phyloP scores from a whole-genome alignment of 805 yeast genomes.

The Kuraishia hungarica region DNA sequence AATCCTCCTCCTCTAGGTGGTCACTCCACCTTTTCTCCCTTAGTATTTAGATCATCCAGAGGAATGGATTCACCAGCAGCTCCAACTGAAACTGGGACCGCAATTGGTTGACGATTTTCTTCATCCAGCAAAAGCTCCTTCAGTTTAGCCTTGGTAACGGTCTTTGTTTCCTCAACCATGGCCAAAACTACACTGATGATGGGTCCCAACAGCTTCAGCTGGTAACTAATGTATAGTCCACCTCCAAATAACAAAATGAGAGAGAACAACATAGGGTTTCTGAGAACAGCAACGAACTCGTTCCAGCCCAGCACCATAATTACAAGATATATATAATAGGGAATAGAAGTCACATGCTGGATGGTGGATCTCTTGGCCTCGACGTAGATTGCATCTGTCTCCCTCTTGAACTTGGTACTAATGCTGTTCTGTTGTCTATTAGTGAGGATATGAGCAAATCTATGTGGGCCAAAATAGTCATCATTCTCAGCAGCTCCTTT shows the following conservation, averaged over 20 bases:
- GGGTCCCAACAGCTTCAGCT: conserved; percentile 70
- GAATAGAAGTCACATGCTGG: conserved; percentile 71
- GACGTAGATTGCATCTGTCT: conserved; percentile 69
- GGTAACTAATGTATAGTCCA: conserved; percentile 58
- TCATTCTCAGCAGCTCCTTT: conserved; percentile 18
- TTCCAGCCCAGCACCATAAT: conserved; percentile 87
- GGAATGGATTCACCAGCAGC: conserved; percentile 1
- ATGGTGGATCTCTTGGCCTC: conserved; percentile 87
- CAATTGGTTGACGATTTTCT: not conserved
- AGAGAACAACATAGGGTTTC: conserved; percentile 78
- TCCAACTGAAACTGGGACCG: not conserved
- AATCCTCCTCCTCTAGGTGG: not conserved
- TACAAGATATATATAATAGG: conserved; percentile 70
- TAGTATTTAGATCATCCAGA: conserved; percentile 3
- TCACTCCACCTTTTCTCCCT: conserved; percentile 3
- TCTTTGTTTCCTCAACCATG: conserved; percentile 46
- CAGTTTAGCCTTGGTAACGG: conserved; percentile 50
- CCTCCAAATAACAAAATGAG: conserved; percentile 50
- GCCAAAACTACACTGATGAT: conserved; percentile 51
- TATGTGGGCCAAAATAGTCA: conserved; percentile 17
- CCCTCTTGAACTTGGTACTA: conserved; percentile 54
- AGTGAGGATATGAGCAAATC: conserved; percentile 50
- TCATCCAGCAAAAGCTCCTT: conserved; percentile 53
- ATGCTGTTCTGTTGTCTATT: conserved; percentile 51
- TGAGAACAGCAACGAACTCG: conserved; percentile 79